Base-by-base conservation (phyloP, 2,329 filamentous ascomycete genomes). In the Metarhizium anisopliae region DNA sequence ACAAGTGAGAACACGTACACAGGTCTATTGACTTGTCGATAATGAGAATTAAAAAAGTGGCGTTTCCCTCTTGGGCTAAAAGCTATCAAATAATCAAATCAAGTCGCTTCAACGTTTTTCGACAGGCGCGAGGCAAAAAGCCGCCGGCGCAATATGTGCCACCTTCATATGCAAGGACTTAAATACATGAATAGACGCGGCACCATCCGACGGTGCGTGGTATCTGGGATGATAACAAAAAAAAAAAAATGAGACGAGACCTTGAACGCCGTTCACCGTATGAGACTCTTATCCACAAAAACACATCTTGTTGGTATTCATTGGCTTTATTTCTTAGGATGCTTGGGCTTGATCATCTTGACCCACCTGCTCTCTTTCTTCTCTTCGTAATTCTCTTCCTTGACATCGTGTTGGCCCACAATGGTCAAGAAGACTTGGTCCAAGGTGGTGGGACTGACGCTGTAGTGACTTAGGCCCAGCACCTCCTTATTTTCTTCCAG, bases 341-440 rank as follows among this genome's bases (percentile, higher is more conserved):
- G 6, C 7, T 40, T 35, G 25, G 51, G 32, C 6, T 51, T 52
- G 35, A 58, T 47, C 10, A 54, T 14, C 45, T 47, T 53, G 29
- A 38, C 55, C 57, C 61, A 63, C 35, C 51, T 47, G 6, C 51
- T 58, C 30, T 64, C 62, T 53, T 68, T 59, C 57, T 70, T 62
- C 14, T 66, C 66, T 14, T 73, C 74, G 52, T 79, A 80, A 25
- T 81, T 79, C 72, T 93, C 91, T 68, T 95, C 90, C 61, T 85
- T 77, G 6, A 93, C 81, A 67, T 91, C 84, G 68, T 95, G 87
- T 69, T 84, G 81, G 1, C 86, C 85, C 0, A 96, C 90, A 66
- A 96, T 94, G 30, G 80, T 81, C 68, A 96, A 71, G 70, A 96
- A 96, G 0, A 96, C 91, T 70, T 96, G 89, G 67, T 96, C 92